phyloP scores from a whole-genome alignment of 73 alveolate species.

The Tetrahymena elliotti region DNA sequence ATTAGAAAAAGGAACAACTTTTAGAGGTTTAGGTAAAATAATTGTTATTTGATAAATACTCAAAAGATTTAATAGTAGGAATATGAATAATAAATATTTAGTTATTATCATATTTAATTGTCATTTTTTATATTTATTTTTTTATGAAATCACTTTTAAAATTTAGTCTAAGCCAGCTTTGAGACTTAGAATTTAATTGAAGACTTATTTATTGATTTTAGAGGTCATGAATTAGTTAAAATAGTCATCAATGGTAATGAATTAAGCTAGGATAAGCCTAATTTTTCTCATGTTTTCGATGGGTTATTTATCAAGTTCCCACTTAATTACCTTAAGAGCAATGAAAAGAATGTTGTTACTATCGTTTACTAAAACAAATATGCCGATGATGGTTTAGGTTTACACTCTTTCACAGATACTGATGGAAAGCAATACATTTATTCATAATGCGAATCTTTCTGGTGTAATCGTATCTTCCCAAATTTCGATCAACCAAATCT shows the following conservation, averaged over 20 bases:
- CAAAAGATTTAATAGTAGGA: too few relatives aligned
- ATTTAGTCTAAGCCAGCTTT: neutral
- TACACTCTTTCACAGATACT: conserved; percentile 87
- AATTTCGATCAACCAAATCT: conserved; percentile 93
- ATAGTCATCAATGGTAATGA: neutral
- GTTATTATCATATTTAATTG: too few relatives aligned
- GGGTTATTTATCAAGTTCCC: neutral
- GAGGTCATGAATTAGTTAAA: neutral
- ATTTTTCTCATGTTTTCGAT: neutral
- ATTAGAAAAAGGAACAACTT: neutral
- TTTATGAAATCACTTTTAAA: neutral
- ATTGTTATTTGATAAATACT: neutral
- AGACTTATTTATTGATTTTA: neutral
- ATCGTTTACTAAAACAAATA: conserved; percentile 44
- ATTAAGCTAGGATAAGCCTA: neutral
- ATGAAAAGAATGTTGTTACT: conserved; percentile 13
- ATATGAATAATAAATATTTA: too few relatives aligned
- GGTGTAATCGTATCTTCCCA: conserved; percentile 91
- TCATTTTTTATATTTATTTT: too few relatives aligned
- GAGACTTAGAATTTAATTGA: neutral
- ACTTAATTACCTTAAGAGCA: neutral
- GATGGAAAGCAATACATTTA: conserved; percentile 78
- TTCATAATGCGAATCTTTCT: conserved; percentile 93
- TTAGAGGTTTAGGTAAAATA: neutral
- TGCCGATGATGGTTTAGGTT: conserved; percentile 73